Conservation (phyloP, 169 alveolate genomes). For the Eimeria praecox region DNA sequence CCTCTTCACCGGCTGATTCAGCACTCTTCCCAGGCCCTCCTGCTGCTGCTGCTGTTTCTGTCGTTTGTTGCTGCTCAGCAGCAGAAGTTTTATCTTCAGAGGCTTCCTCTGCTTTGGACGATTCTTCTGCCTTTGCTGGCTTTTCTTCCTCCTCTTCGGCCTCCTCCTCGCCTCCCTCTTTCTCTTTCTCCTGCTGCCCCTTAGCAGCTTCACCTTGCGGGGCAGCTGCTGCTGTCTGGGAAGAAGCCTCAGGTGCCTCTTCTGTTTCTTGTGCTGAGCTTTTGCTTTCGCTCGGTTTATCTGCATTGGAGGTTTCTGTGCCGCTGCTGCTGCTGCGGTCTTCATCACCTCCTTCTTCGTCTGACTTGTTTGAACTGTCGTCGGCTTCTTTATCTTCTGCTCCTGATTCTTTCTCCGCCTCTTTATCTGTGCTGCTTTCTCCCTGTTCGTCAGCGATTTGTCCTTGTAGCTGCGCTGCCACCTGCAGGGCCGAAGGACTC, state of each 20-base stretch:
- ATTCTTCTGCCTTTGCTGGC: neutral
- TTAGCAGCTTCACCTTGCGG: neutral
- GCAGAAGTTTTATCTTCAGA: neutral
- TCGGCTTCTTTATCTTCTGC: slow-evolving; percentile 3
- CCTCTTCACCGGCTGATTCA: neutral
- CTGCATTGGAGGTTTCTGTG: neutral
- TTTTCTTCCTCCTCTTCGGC: slow-evolving; percentile 23
- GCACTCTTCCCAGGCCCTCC: neutral
- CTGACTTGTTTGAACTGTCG: neutral
- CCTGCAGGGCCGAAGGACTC: slow-evolving; percentile 44
- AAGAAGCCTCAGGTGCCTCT: slow-evolving; percentile 11
- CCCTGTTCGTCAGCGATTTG: neutral
- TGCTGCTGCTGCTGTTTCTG: slow-evolving; percentile 15
- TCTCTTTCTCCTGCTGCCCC: neutral
- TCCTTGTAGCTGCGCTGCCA: neutral
- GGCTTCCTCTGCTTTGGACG: neutral
- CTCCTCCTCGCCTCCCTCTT: slow-evolving; percentile 34
- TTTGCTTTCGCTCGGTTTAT: neutral
- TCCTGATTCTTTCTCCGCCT: neutral
- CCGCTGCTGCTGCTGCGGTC: slow-evolving; percentile 28
- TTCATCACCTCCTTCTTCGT: neutral
- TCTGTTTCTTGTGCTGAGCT: neutral
- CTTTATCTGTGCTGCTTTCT: neutral
- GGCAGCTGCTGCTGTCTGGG: slow-evolving; percentile 13
- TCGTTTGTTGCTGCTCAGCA: neutral